Base-by-base conservation (phyloP, 1,284 basidiomycete genomes). In the Naganishia sp. region DNA sequence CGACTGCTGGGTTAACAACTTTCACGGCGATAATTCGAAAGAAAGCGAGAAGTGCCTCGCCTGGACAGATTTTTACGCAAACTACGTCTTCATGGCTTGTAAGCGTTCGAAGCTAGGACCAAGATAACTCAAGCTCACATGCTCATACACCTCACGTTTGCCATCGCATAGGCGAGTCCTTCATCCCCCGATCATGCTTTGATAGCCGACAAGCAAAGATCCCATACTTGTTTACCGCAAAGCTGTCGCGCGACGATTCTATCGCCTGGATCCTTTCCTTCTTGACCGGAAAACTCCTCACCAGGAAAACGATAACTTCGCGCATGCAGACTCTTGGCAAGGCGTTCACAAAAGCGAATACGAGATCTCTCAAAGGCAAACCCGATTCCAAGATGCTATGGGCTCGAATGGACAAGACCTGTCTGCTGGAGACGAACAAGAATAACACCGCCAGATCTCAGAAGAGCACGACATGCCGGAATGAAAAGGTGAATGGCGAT, bases 261-360 rank as follows among this genome's bases (percentile, higher is more conserved):
- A 46, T 46, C 45, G 45, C 45, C 45, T 46, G 45, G 45, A 46
- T 46, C 21, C 5, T 46, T 21, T 46, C 45, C 45, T 46, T 46
- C 45, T 21, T 46, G 17, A 46, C 21, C 4, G 45, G 45, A 6
- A 46, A 46, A 13, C 17, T 46, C 21, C 15, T 46, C 15, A 13
- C 17, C 6, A 17, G 21, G 17, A 46, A 46, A 13, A 46, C 15
- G 45, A 21, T 46, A 4, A 46, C 45, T 6, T 46, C 45, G 17
- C 45, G 45, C 45, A 46, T 46, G 45, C 45, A 46, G 21, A 46
- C 17, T 21, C 15, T 46, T 13, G 15, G 6, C 4, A 46, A 46
- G 45, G 15, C 45, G 4, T 6, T 46, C 45, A 17, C 45, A 46
- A 46, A 17, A 46, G 15, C 15, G 17, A 18, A 21, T 4, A 17